Evolutionary conservation across 192 early-diverging fungal genomes (phyloP).

Genomic region (Lunasporangiospora selenospora): DNA sequence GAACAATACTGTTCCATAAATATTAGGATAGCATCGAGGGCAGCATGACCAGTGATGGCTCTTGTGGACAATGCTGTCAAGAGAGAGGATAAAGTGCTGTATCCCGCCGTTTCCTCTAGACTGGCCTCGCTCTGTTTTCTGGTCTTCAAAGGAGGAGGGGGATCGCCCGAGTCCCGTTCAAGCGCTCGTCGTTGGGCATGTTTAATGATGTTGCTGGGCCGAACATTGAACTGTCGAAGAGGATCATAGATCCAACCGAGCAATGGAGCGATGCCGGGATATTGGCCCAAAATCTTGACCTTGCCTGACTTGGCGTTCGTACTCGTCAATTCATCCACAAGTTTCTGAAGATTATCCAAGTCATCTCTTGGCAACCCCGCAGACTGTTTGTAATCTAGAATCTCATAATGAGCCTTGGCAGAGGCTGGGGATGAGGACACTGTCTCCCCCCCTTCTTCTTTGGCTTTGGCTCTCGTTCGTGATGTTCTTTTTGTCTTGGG

Average conservation of each 20-base stretch:
- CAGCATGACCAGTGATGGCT: conserved; percentile 22
- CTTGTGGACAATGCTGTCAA: conserved; percentile 27
- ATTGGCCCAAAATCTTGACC: conserved; percentile 4
- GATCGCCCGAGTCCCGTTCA: conserved; percentile 3
- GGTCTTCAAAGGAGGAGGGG: background rate
- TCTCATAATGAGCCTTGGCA: background rate
- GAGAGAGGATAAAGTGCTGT: conserved; percentile 7
- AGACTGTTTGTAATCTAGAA: conserved; percentile 17
- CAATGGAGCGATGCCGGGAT: conserved; percentile 20
- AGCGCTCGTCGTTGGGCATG: conserved; percentile 19
- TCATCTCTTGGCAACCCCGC: conserved; percentile 4
- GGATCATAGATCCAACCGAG: conserved; percentile 46
- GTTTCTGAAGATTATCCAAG: conserved; percentile 10
- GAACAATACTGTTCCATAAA: conserved; percentile 32
- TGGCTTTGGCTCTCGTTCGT: too few relatives aligned
- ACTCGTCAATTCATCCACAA: conserved; percentile 17
- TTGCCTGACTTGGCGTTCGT: conserved; percentile 19
- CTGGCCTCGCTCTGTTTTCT: background rate
- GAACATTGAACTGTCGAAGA: conserved; percentile 14
- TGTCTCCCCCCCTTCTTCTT: too few relatives aligned
- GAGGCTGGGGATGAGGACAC: too few relatives aligned
- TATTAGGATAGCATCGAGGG: conserved; percentile 18
- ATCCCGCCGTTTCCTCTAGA: background rate
- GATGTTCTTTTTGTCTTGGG: too few relatives aligned
- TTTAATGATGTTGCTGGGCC: conserved; percentile 1